Percentiles rank a stretch among this genome's conserved stretches.
phyloP scores from a whole-genome alignment of 2,329 filamentous ascomycete species.

The Fusarium sp. region DNA sequence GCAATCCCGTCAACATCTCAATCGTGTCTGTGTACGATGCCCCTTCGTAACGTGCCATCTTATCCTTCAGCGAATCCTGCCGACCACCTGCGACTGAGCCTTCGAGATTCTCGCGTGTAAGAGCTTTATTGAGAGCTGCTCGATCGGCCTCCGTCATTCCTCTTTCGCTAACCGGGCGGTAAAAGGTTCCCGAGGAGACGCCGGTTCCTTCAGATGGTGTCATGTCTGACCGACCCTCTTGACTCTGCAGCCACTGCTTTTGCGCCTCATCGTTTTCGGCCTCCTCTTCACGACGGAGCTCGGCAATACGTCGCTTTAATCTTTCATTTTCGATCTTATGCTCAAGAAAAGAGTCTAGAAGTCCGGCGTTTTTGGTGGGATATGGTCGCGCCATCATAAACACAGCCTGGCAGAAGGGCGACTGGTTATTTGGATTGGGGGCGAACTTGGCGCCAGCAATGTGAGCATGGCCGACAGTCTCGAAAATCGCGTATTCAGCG shows the following conservation, averaged over 20 bases:
- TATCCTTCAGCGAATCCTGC: constrained; percentile 82
- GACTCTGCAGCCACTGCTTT: constrained; percentile 67
- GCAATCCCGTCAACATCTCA: constrained; percentile 89
- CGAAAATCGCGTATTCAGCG: constrained; percentile 80
- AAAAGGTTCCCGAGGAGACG: constrained; percentile 46
- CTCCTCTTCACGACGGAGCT: constrained; percentile 85
- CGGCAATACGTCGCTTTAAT: constrained; percentile 82
- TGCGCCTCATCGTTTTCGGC: constrained; percentile 77
- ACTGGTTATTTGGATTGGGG: constrained; percentile 70
- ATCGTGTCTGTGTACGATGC: constrained; percentile 84
- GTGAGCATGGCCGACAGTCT: constrained; percentile 92
- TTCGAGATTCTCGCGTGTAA: constrained; percentile 84
- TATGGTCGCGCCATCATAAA: constrained; percentile 95
- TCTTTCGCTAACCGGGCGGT: constrained; percentile 50
- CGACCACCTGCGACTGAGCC: constrained; percentile 71
- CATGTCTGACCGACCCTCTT: constrained; percentile 64
- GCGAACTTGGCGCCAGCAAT: constrained; percentile 75
- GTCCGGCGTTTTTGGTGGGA: constrained; percentile 83
- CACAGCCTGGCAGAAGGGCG: constrained; percentile 83
- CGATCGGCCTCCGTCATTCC: constrained; percentile 74
- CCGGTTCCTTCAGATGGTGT: constrained; percentile 59
- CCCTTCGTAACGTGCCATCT: constrained; percentile 84
- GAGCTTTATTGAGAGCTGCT: constrained; percentile 69
- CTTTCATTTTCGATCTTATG: constrained; percentile 97
- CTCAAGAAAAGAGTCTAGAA: constrained; percentile 92